Percentiles rank a stretch among this genome's conserved stretches.
phyloP scores from a whole-genome alignment of 1,139 yeast genomes.

The Candida sanyaensis region DNA sequence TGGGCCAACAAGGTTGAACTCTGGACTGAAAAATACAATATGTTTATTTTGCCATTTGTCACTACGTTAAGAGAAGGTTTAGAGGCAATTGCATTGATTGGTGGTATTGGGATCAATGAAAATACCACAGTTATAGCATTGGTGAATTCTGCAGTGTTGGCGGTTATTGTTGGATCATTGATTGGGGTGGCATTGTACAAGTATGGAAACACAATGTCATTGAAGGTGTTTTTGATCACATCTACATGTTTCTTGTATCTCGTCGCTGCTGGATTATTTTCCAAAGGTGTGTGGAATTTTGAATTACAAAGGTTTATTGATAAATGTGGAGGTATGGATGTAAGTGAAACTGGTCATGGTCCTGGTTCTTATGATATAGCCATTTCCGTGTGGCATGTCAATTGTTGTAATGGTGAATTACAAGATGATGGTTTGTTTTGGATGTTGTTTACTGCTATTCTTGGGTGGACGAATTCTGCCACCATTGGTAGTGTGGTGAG shows the following conservation, averaged over 20 bases:
- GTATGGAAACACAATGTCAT: slow-evolving; percentile 44
- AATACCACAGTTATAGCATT: slow-evolving; percentile 37
- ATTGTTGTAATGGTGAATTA: slow-evolving; percentile 47
- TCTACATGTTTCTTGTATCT: slow-evolving; percentile 46
- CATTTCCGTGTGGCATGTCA: slow-evolving; percentile 34
- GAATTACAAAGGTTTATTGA: slow-evolving; percentile 44
- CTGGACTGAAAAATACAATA: slow-evolving; percentile 37
- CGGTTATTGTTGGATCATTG: slow-evolving; percentile 31
- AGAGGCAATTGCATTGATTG: slow-evolving; percentile 50
- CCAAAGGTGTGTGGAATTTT: slow-evolving; percentile 49
- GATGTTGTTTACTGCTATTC: slow-evolving; percentile 48
- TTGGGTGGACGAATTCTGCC: slow-evolving; percentile 54
- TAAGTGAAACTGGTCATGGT: slow-evolving; percentile 50
- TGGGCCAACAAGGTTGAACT: slow-evolving; percentile 15
- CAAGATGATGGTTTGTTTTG: slow-evolving; percentile 48
- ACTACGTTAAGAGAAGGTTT: slow-evolving; percentile 50
- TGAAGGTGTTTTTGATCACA: slow-evolving; percentile 40
- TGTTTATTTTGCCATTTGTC: slow-evolving; percentile 46
- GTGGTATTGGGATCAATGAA: slow-evolving; percentile 50
- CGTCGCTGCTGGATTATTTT: slow-evolving; percentile 48
- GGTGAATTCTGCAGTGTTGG: slow-evolving; percentile 30
- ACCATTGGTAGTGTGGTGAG: slow-evolving; percentile 47
- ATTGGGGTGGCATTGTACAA: slow-evolving; percentile 42
- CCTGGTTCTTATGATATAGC: slow-evolving; percentile 48
- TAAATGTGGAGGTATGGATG: slow-evolving; percentile 46